These are phyloP conservation scores for Cordyceps cateniannulata DNA, from an alignment of 2,329 filamentous ascomycete genomes.

Conservation along the genomic window DNA sequence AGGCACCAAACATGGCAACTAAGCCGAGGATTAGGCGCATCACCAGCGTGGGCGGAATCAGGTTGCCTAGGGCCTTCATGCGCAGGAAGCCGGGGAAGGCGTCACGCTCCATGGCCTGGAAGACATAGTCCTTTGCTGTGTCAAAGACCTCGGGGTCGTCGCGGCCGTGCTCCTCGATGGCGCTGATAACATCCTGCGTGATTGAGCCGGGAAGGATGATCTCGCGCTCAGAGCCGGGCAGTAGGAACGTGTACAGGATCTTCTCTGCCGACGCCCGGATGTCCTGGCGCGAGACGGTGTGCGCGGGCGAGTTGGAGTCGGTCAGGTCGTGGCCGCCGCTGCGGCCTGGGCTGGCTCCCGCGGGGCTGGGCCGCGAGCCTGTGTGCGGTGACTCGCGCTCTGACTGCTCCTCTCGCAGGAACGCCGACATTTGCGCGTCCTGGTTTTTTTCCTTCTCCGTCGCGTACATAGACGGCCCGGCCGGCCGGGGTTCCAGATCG, in stretches of 20 bases:
- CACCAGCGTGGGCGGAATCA: conserved; percentile 86
- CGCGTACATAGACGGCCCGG: conserved; percentile 55
- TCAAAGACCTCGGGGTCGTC: conserved; percentile 98
- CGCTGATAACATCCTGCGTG: conserved; percentile 73
- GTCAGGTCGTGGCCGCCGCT: conserved; percentile 57
- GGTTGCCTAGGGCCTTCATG: conserved; percentile 90
- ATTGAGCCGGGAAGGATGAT: conserved; percentile 89
- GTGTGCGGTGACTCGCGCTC: conserved; percentile 48
- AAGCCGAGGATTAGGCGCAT: conserved; percentile 80
- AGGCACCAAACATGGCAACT: conserved; percentile 78
- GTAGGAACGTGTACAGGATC: conserved; percentile 95
- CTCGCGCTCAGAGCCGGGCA: conserved; percentile 92
- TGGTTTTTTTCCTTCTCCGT: conserved; percentile 69
- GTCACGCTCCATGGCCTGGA: conserved; percentile 98
- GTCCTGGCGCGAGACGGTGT: conserved; percentile 81
- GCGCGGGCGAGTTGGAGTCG: conserved; percentile 75
- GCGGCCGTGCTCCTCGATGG: conserved; percentile 84
- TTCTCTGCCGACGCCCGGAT: conserved; percentile 93
- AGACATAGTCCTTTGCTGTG: conserved; percentile 96
- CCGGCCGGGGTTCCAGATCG: conserved; percentile 56
- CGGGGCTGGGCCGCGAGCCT: conserved; percentile 43
- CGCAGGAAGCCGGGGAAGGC: conserved; percentile 96
- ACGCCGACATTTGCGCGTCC: conserved; percentile 87
- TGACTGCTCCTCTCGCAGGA: conserved; percentile 62
- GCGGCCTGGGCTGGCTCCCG: conserved; percentile 26